Evolutionary conservation across 805 yeast genomes (phyloP), one percentile per base, ranked within the genome.

Genomic region (Saturnispora galanensis): DNA sequence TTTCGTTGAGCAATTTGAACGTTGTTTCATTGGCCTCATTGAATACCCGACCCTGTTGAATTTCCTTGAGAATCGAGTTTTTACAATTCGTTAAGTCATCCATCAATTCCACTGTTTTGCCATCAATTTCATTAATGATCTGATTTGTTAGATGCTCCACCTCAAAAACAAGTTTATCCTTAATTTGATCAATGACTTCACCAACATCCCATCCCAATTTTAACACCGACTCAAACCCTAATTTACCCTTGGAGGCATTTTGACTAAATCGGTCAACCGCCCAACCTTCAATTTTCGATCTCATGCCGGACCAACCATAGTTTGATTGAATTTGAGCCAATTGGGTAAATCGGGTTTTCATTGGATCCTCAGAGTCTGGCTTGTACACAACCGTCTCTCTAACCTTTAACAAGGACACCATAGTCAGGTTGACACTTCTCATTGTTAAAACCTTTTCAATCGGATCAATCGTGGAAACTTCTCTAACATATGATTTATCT

Each of bases 241-340:
- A 53, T 53, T 79, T 82, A 29, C 98, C 98, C 53, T 76, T 76
- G 44, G 64, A 65, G 12, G 97, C 96, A 62, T 90, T 90, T 59
- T 85, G 93, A 38, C 80, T 77, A 63, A 90, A 93, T 59, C 97
- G 70, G 56, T 84, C 85, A 5, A 86, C 82, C 0, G 89, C 77
- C 95, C 96, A 90, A 41, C 87, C 94, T 62, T 90, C 98, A 49
- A 90, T 69, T 61, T 84, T 81, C 57, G 79, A 84, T 60, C 95
- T 83, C 5, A 93, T 63, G 47, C 76, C 72, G 44, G 70, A 64
- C 64, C 87, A 73, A 3, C 82, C 68, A 8, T 87, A 85, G 61
- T 80, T 83, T 0, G 97, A 96, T 2, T 88, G 81, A 53, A 90
- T 86, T 51, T 84, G 87, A 0, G 98, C 98, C 50, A 74, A 77